Evolutionary conservation across 257 asterid species (phyloP).

Genomic region (Solanum tarijense): DNA sequence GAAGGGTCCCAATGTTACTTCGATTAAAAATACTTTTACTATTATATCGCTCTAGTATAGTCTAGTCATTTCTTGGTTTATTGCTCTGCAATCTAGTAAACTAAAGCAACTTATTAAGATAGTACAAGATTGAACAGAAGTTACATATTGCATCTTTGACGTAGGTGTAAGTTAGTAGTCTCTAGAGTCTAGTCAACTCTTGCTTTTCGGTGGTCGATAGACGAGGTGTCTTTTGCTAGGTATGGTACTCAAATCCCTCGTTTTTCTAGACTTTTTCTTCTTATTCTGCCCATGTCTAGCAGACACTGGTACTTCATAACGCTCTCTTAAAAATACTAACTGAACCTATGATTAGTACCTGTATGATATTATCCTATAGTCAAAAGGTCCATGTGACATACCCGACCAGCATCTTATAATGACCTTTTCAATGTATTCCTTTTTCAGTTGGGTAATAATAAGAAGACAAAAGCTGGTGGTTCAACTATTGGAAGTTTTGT

Average conservation of each 20-base stretch:
- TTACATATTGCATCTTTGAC: neutral
- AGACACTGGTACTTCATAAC: neutral
- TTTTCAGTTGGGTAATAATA: neutral
- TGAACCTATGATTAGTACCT: neutral
- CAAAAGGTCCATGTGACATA: neutral
- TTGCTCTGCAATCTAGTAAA: neutral
- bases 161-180: neutral
- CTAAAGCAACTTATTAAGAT: neutral
- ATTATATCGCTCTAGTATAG: neutral
- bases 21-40: neutral
- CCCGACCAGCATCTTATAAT: neutral
- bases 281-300: neutral
- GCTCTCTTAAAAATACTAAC: neutral
- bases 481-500: neutral
- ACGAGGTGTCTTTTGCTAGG: neutral
- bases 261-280: neutral
- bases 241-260: neutral
- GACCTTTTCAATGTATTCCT: neutral
- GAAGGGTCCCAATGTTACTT: neutral
- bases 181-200: neutral
- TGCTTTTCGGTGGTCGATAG: neutral
- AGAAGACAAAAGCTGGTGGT: neutral
- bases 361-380: neutral
- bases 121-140: neutral
- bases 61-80: neutral